Base-by-base conservation (phyloP, 805 yeast genomes). In the Metschnikowia chrysomelidarum region DNA sequence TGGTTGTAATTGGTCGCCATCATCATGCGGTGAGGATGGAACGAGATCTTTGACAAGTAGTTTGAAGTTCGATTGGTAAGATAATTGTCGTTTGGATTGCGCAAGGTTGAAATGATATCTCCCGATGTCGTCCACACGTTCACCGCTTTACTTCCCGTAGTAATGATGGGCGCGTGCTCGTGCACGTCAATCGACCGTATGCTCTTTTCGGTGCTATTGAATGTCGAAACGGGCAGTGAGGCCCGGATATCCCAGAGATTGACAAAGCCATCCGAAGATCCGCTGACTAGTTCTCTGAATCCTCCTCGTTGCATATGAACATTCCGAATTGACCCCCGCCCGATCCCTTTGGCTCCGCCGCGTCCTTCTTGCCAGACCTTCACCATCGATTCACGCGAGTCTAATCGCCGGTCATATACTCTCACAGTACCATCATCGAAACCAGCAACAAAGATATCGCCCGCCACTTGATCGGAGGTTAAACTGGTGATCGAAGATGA, bases 291-390 rank as follows among this genome's bases (percentile, higher is more conserved):
- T 55, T 93, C 98, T 38, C 98, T 71, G 50, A 78, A 78, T 0
- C 98, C 98, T 24, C 98, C 98, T 50, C 98, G 73, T 65, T 93
- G 98, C 94, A 93, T 83, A 52, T 87, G 95, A 7, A 89, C 80
- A 47, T 84, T 87, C 29, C 80, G 68, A 27, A 91, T 78, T 50
- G 87, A 73, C 3, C 78, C 71, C 38, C 69, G 67, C 4, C 63
- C 58, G 14, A 41, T 49, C 30, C 57, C n/a, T 73, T 45, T 39
- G 40, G 47, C 31, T 2, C 47, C 45, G 11, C 36, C 43, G 9
- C 51, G 36, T 8, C 41, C 47, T 12, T 44, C 68, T 46, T 77
- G 74, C 95, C 97, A 93, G 6, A 80, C 68, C 49, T 80, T 78
- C 9, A 87, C 86, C 85, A 91, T 80, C 0, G 94, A 82, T 47